These are phyloP conservation scores for Cyathus pygmaeus DNA, from an alignment of 1,284 basidiomycete species.

Conservation along the genomic window DNA sequence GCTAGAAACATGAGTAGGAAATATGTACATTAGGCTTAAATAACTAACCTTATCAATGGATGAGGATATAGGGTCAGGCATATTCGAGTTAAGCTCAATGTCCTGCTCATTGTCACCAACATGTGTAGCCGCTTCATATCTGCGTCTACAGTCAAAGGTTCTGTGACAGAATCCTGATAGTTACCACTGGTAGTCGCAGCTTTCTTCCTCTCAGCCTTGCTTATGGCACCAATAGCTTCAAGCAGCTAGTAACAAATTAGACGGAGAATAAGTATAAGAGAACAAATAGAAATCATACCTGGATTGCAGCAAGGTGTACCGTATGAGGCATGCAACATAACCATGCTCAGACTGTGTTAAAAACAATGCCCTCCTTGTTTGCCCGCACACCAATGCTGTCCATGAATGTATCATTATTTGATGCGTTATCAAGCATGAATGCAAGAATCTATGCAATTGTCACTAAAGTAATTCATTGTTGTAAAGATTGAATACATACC, in stretches of 20 bases:
- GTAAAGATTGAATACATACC: neutral
- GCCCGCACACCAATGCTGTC: neutral
- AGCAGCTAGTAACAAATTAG: slow-evolving; percentile 14
- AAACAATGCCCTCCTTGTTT: neutral
- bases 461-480: neutral
- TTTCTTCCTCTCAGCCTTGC: slow-evolving; percentile 15
- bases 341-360: slow-evolving; percentile 7
- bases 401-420: neutral
- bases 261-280: neutral
- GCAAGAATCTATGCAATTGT: neutral
- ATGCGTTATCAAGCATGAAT: slow-evolving; percentile 1
- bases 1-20: too few relatives aligned
- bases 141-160: neutral
- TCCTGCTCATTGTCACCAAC: too few relatives aligned
- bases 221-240: slow-evolving; percentile 19
- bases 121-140: slow-evolving; percentile 10
- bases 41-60: too few relatives aligned
- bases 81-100: too few relatives aligned
- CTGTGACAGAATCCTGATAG: slow-evolving; percentile 16
- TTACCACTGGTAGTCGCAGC: slow-evolving; percentile 9
- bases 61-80: neutral
- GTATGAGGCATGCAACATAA: slow-evolving; percentile 40
- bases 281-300: slow-evolving; percentile 13
- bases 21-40: too few relatives aligned
- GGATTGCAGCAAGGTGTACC: slow-evolving; percentile 33